Evolutionary conservation across 306 rosid species (phyloP), one percentile per base, ranked within the genome.

Genomic region (Trichosanthes truncata): DNA sequence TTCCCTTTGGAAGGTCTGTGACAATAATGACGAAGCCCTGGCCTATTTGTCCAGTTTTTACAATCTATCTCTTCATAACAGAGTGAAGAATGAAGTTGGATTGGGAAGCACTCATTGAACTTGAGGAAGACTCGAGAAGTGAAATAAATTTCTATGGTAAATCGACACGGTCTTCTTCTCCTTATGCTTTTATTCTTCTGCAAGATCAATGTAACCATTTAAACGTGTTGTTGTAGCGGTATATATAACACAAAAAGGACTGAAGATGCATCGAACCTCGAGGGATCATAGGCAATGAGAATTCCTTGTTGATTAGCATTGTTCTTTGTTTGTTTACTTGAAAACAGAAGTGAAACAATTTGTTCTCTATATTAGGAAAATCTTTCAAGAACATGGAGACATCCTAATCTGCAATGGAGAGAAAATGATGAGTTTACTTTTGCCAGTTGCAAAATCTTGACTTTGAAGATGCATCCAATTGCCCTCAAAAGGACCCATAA

Each of bases 1-100:
- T 48, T 90, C 97, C 6, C 77, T 94, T 29, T 94, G 95, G 98
- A 91, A 89, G 87, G 89, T 94, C 48, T 94, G 97, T 75, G 73
- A 87, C 48, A 87, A 21, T 83, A 94, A 94, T 83, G 80, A 92
- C 14, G 91, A 94, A 79, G 98, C 97, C 74, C 83, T 91, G 81
- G 83, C 88, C 36, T 86, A 94, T 82, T 87, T 94, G 78, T 84
- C 89, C 7, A 93, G 87, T 33, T 92, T 92, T 86, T 94, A 92
- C 78, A 6, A 60, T 77, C 82, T 90, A 59, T 81, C 88, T 74
- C 81, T 72, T 9, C 12, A 61, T 29, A 84, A 79, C 56, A 72
- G 61, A 59, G 75, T 25, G 21, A 61, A 55, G 80, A 40, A 77
- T 20, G 62, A 52, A 51, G 43, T 52, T 74, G 46, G 25, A 74